Base-by-base conservation (phyloP, 176 grass and related monocot genomes). In the Ensete glaucum region DNA sequence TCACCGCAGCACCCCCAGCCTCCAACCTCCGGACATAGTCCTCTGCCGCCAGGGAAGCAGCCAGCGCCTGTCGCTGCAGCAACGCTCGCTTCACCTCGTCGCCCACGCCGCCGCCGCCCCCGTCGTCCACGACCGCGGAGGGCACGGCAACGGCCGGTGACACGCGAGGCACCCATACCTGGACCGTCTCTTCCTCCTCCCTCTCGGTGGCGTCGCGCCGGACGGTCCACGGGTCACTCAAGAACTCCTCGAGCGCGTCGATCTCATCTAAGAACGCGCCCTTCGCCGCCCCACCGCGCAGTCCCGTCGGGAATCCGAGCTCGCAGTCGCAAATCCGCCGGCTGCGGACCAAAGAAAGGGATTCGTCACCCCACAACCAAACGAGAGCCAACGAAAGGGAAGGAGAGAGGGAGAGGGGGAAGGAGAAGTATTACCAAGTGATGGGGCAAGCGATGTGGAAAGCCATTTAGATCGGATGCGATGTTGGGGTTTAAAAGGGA, bases 401-500 rank as follows among this genome's bases (percentile, higher is more conserved):
- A 25, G 59, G 75, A 56, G 9, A 26, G 17, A 23, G 51, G 62
- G 19, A 72, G 34, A 62, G 43, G 49, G 53, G 62, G 63, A 25
- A 48, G 51, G 50, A 3, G 43, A 29, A 29, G 78, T 12, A 13
- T 59, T 53, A 79, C 90, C 90, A 89, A 81, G 90, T 92, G 84
- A 89, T 78, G 81, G 90, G 90, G 87, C 90, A 92, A 78, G 87
- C 90, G 84, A 92, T 80, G 80, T 92, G 90, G 87, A 92, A 92
- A 79, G 90, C 87, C 87, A 92, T 92, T 43, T 81, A 79, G 80
- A 78, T 29, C 34, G 0, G 19, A 11, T 15, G 21, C 60, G 64
- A 77, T 65, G 59, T 43, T 58, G 23, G 24, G 57, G 67, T 76
- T 76, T 63, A 63, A 63, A 73, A 20, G n/a, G 19, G 12, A 50